Evolutionary conservation across 139 green algal genomes (phyloP).

Genomic region (Trebouxia sp.): DNA sequence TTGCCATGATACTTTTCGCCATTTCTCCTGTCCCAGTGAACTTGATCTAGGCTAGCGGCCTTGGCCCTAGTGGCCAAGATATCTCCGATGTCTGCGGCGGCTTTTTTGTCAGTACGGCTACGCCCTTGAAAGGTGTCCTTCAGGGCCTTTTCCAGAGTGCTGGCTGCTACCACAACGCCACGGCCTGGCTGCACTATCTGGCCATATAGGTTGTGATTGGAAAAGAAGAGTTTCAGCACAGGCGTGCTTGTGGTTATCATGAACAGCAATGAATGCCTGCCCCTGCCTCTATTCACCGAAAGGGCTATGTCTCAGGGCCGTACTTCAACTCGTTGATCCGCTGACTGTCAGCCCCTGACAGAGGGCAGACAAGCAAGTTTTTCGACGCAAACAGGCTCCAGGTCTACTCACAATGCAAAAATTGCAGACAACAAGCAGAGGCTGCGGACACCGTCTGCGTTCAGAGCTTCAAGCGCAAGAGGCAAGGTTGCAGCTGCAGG

Average conservation of each 20-base stretch:
- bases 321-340: too few relatives aligned
- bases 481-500: too few relatives aligned
- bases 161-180: not conserved
- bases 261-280: too few relatives aligned
- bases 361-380: too few relatives aligned
- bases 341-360: too few relatives aligned
- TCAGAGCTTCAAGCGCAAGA: too few relatives aligned
- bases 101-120: conserved; percentile 24
- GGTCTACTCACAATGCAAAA: too few relatives aligned
- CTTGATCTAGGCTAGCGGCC: conserved; percentile 28
- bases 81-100: conserved; percentile 36
- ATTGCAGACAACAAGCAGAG: too few relatives aligned
- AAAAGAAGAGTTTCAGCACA: not conserved
- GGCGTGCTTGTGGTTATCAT: not conserved
- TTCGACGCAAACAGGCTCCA: too few relatives aligned
- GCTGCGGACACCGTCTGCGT: too few relatives aligned
- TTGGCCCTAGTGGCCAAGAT: conserved; percentile 44
- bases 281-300: too few relatives aligned
- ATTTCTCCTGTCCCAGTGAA: conserved; percentile 47
- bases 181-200: conserved; percentile 8
- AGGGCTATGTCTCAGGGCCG: too few relatives aligned
- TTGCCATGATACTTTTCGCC: conserved; percentile 55
- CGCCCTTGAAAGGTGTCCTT: not conserved
- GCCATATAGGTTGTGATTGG: not conserved
- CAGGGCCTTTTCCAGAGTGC: conserved; percentile 2